Conservation (phyloP, 1,139 yeast species). For the Magnusiomyces fungicola region DNA sequence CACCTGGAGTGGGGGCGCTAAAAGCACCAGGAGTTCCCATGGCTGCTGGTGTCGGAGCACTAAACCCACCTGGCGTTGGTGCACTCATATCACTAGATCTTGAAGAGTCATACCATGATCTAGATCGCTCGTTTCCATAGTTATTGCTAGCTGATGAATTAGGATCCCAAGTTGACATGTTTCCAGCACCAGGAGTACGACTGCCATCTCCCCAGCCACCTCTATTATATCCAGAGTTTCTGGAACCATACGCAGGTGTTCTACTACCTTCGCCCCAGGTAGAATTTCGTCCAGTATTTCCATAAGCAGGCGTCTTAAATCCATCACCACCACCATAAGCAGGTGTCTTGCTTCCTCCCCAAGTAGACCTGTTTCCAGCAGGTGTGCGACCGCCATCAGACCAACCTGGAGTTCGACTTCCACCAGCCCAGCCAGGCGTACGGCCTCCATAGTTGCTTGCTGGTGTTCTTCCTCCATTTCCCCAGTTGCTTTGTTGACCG, state of each 20-base stretch:
- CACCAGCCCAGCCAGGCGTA: constrained; percentile 23
- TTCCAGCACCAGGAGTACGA: constrained; percentile 23
- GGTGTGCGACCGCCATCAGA: constrained; percentile 49
- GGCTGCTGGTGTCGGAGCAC: constrained; percentile 35
- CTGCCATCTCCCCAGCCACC: constrained; percentile 23
- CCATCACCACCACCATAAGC: constrained; percentile 40
- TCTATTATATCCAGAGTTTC: constrained; percentile 37
- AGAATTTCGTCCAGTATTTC: constrained; percentile 32
- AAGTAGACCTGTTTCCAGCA: constrained; percentile 45
- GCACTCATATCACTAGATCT: constrained; percentile 33
- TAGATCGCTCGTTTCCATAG: constrained; percentile 15
- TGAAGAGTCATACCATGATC: constrained; percentile 17
- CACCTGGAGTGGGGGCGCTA: constrained; percentile 37
- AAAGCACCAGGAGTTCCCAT: constrained; percentile 43
- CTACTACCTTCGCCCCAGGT: constrained; percentile 31
- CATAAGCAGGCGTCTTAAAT: constrained; percentile 38
- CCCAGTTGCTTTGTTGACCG: constrained; percentile 21
- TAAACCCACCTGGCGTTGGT: constrained; percentile 42
- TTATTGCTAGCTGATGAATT: constrained; percentile 25
- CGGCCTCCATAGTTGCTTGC: constrained; percentile 25
- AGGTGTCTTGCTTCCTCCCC: constrained; percentile 32
- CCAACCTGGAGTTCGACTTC: constrained; percentile 30
- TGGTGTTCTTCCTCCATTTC: constrained; percentile 19
- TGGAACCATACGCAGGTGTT: constrained; percentile 41
- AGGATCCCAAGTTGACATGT: constrained; percentile 29